Base-by-base conservation (phyloP, 2,329 filamentous ascomycete genomes). In the Fusarium siculi region DNA sequence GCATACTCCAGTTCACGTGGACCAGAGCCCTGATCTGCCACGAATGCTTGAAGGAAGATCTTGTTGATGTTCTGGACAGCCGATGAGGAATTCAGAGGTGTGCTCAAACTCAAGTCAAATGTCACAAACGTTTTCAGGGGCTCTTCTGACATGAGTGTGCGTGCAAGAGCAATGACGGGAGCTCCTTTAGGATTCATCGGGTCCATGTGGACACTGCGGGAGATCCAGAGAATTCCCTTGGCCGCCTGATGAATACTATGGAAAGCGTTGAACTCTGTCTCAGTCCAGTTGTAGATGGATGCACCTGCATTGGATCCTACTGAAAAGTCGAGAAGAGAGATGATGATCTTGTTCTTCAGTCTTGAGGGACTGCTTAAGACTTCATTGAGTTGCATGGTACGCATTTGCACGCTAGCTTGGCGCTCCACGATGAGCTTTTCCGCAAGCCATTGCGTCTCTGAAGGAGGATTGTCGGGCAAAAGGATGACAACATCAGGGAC, bases 101-200 rank as follows among this genome's bases (percentile, higher is more conserved):
- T 74, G 8, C 16, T n/a, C 4, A 23, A n/a, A 21, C 23, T 25
- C 42, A 74, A 46, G 28, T 88, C 86, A n/a, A 88, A 77, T 1
- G 83, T 84, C 16, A 84, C 77, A 21, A 88, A 79, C 2, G 70
- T 77, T 72, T 82, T 86, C 23, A 82, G 79, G 2, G 82, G 79
- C 66, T 87, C 83, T 52, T 89, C 87, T 0, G 87, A 88, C 52
- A 85, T 82, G 14, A 89, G 77, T 0, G 85, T 85, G 25, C 87
- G 81, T 2, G 85, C 82, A 21, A 89, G 76, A 4, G 84, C 86
- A n/a, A 85, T 75, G 25, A 87, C 81, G 0, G 83, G 80, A 4
- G 85, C 80, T 18, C 80, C 78, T 30, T 75, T 74, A 0, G 86
- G 85, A 21, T 79, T 80, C 43, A 37, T 54, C 19, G 76, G 78